phyloP scores from a whole-genome alignment of 495 filamentous ascomycete species.

The Aspergillus wentii region DNA sequence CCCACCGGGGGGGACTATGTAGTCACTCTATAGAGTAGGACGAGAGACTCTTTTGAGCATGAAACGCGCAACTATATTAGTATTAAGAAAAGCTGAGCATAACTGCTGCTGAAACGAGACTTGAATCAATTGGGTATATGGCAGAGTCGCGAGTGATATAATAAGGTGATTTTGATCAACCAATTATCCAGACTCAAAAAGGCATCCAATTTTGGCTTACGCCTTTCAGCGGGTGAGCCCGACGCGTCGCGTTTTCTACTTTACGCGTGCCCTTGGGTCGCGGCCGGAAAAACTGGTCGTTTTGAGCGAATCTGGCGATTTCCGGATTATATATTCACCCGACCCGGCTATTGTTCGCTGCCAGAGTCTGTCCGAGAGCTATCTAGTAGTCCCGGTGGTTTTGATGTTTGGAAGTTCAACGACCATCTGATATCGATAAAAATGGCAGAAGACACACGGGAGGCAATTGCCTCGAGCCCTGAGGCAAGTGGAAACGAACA shows the following conservation, averaged over 20 bases:
- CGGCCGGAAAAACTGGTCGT: slow-evolving; percentile 28
- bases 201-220: slow-evolving; percentile 11
- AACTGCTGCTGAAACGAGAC: background rate
- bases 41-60: slow-evolving; percentile 19
- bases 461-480: slow-evolving; percentile 13
- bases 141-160: too few species aligned
- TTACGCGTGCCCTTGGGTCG: slow-evolving; percentile 20
- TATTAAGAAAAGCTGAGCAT: slow-evolving; percentile 2
- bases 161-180: slow-evolving; percentile 8
- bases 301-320: background rate
- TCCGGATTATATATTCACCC: slow-evolving; percentile 16
- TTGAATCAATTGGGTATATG: slow-evolving; percentile 3
- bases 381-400: too few species aligned
- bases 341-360: too few species aligned
- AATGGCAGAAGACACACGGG: slow-evolving; percentile 55
- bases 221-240: slow-evolving; percentile 10
- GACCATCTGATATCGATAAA: too few species aligned
- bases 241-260: slow-evolving; percentile 37
- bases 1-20: slow-evolving; percentile 18
- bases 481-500: slow-evolving; percentile 14
- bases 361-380: background rate
- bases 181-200: slow-evolving; percentile 12
- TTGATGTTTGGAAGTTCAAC: too few species aligned
- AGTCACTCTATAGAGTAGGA: slow-evolving; percentile 11
- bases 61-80: slow-evolving; percentile 9